phyloP scores from a whole-genome alignment of 2,329 filamentous ascomycete species.

The Aureobasidium sp. region DNA sequence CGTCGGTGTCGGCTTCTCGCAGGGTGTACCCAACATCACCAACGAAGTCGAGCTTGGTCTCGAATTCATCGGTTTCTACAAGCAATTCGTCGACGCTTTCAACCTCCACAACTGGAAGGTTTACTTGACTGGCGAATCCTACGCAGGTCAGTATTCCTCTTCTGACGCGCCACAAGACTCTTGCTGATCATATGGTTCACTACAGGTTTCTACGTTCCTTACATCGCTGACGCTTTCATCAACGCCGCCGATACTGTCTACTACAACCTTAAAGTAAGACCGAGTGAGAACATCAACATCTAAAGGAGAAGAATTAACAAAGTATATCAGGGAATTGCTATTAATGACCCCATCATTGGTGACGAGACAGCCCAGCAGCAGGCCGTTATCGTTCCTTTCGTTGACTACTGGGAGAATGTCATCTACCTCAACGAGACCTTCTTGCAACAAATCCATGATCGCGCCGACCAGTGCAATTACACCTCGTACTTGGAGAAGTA shows the following conservation, averaged over 20 bases:
- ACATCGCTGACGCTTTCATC: conserved; percentile 48
- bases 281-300: too few species aligned
- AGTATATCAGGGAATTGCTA: conserved; percentile 22
- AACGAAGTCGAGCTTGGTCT: conserved; percentile 35
- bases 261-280: conserved; percentile 24
- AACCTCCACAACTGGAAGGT: conserved; percentile 45
- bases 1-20: conserved; percentile 25
- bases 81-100: conserved; percentile 48
- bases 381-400: conserved; percentile 15
- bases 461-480: conserved; percentile 44
- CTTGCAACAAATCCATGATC: conserved; percentile 7
- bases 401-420: conserved; percentile 16
- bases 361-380: conserved; percentile 15
- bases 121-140: conserved; percentile 52
- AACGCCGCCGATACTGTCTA: conserved; percentile 38
- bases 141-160: conserved; percentile 33
- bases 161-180: too few species aligned
- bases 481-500: conserved; percentile 34
- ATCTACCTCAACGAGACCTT: conserved; percentile 19
- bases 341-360: conserved; percentile 39
- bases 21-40: conserved; percentile 26
- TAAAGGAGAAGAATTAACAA: too few species aligned
- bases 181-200: too few species aligned
- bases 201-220: conserved; percentile 42
- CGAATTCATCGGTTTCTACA: conserved; percentile 40